Base-by-base conservation (phyloP, 108 stramenopile genomes). In the Discostella stelligeroides region DNA sequence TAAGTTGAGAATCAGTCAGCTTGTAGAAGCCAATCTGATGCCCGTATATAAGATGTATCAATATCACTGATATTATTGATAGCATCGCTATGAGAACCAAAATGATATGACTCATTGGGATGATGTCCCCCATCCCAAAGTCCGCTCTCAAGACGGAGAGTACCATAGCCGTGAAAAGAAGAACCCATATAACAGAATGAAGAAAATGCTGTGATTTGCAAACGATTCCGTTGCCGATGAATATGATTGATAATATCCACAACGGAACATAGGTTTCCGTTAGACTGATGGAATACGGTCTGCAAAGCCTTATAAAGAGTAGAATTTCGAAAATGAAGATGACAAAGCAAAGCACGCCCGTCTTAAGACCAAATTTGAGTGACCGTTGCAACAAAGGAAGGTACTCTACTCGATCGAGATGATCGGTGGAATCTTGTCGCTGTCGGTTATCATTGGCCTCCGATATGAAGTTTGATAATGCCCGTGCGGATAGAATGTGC, bases 11-110 rank as follows among this genome's bases (percentile, higher is more conserved):
- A 57, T 91, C 90, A 7, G 90, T 88, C 20, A 94, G 68, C 55
- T 81, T 84, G 69, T 87, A 94, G 61, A 90, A 94, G 21, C 90
- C 90, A 46, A 91, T 78, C 66, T 94, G 93, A 66, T 94, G 93
- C 11, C 93, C 93, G 60, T 91, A 83, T 24, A 94, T 76, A 67
- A 94, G 84, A 63, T 91, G 87, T 14, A 94, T 81, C 46, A 94
- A 68, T 14, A 84, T 76, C 17, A 65, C 89, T 21, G 89, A 87
- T 47, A 75, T 47, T 21, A 94, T 84, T 14, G 55, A 67, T 60
- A 91, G 60, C 15, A 90, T 76, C 1, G 86, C 71, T n/a, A 90
- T 75, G 38, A 91, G 64, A 0, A 88, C 85, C 41, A 70, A 60
- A 29, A 94, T 72, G 42, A 94, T 73, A 39, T 83, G 43, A 47